phyloP scores from a whole-genome alignment of 805 yeast species.

The Hermanozyma aechmeae region DNA sequence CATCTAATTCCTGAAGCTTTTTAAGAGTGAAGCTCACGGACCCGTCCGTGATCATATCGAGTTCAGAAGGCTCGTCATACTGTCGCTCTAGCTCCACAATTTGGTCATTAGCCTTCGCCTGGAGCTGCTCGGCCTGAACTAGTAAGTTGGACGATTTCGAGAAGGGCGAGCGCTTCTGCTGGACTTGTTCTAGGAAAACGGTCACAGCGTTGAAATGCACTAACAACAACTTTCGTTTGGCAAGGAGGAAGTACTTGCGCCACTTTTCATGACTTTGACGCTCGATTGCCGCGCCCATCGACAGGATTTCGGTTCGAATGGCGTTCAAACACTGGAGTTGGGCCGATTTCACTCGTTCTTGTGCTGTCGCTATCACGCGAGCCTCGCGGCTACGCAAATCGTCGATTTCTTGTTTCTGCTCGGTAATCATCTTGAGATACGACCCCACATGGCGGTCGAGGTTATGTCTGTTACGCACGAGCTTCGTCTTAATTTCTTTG shows the following conservation, averaged over 20 bases:
- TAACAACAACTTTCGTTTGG: constrained; percentile 33
- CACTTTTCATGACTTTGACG: constrained; percentile 37
- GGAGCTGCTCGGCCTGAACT: constrained; percentile 17
- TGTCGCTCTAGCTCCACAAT: constrained; percentile 43
- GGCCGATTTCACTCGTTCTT: constrained; percentile 16
- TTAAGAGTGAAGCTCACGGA: constrained; percentile 38
- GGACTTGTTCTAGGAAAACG: neutral
- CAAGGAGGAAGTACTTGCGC: constrained; percentile 32
- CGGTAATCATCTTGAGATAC: constrained; percentile 74
- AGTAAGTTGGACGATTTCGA: too few species aligned
- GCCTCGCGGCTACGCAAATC: constrained; percentile 51
- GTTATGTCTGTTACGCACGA: constrained; percentile 63
- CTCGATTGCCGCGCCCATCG: constrained; percentile 30
- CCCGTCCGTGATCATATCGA: constrained; percentile 41
- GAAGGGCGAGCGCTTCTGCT: too few species aligned
- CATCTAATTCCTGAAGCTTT: constrained; percentile 41
- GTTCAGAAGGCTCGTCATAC: constrained; percentile 39
- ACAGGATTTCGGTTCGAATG: constrained; percentile 33
- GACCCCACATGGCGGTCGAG: constrained; percentile 79
- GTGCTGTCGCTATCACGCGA: constrained; percentile 27
- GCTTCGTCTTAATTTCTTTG: constrained; percentile 78
- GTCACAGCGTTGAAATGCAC: constrained; percentile 4
- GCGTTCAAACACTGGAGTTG: constrained; percentile 19
- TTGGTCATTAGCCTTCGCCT: constrained; percentile 30
- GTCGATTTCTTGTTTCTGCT: constrained; percentile 67